These are phyloP conservation scores for Coleophoma crateriformis DNA, from an alignment of 2,329 filamentous ascomycete species.

Conservation along the genomic window DNA sequence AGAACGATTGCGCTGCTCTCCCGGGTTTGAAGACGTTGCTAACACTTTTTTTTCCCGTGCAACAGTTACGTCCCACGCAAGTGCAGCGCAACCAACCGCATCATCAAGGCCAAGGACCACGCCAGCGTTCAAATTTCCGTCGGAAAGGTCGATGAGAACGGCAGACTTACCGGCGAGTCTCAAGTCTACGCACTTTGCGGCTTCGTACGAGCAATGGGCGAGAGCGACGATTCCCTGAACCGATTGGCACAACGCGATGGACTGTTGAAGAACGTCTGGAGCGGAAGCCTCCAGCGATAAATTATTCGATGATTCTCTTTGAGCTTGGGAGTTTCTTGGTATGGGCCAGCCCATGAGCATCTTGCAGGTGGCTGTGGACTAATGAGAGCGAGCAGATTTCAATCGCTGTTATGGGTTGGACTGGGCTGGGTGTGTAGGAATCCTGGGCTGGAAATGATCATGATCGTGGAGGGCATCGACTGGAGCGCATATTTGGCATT, in stretches of 20 bases:
- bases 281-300: conserved; percentile 39
- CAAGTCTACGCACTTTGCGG: conserved; percentile 96
- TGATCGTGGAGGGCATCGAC: too few relatives aligned
- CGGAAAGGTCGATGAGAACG: conserved; percentile 98
- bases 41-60: conserved; percentile 5
- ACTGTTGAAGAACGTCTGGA: conserved; percentile 96
- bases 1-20: conserved; percentile 3
- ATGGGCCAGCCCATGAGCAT: too few relatives aligned
- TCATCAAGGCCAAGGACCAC: conserved; percentile 99
- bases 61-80: conserved; percentile 94
- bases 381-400: too few relatives aligned
- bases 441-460: too few relatives aligned
- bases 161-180: conserved; percentile 90
- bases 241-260: conserved; percentile 92
- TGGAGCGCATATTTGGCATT: too few relatives aligned
- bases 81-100: conserved; percentile 98
- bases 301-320: conserved; percentile 15
- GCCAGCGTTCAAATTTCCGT: conserved; percentile 95
- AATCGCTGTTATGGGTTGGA: too few relatives aligned
- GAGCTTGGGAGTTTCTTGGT: too few relatives aligned
- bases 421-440: too few relatives aligned
- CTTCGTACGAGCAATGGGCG: conserved; percentile 96
- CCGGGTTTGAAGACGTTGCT: conserved; percentile 5
- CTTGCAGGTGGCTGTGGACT: too few relatives aligned
- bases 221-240: conserved; percentile 96